phyloP scores from a whole-genome alignment of 2,329 filamentous ascomycete species.

The Epichloe hybrida region DNA sequence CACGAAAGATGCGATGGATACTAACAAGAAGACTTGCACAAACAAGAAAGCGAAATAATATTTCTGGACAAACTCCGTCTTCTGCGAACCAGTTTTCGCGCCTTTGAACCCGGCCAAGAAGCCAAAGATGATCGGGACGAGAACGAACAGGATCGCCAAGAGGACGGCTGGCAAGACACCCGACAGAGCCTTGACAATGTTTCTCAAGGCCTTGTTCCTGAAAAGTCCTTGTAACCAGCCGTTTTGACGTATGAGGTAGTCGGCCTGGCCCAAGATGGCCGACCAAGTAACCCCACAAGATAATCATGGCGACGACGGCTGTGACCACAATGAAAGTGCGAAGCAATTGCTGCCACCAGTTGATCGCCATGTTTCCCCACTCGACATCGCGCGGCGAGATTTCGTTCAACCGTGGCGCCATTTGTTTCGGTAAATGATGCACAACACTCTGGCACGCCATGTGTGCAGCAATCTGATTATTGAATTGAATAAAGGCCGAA shows the following conservation, averaged over 20 bases:
- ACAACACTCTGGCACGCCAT: constrained; percentile 93
- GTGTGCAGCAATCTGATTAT: constrained; percentile 91
- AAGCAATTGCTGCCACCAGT: constrained; percentile 83
- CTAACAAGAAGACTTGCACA: constrained; percentile 85
- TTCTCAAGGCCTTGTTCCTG: constrained; percentile 43
- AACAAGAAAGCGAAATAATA: constrained; percentile 95
- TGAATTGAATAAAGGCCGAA: constrained; percentile 96
- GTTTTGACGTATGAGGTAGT: constrained; percentile 50
- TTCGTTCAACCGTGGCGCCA: constrained; percentile 86
- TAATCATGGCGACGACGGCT: constrained; percentile 59
- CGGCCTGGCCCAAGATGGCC: constrained; percentile 66
- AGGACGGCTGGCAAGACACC: constrained; percentile 76
- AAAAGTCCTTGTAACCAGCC: constrained; percentile 59
- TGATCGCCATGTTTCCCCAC: constrained; percentile 95
- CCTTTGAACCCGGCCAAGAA: constrained; percentile 63
- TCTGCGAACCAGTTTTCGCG: constrained; percentile 67
- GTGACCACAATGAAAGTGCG: constrained; percentile 52
- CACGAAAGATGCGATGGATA: constrained; percentile 70
- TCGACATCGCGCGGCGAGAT: constrained; percentile 85
- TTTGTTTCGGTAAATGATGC: constrained; percentile 83
- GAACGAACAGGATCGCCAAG: constrained; percentile 61
- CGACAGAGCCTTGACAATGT: constrained; percentile 51
- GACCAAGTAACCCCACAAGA: constrained; percentile 90
- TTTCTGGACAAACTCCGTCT: constrained; percentile 70
- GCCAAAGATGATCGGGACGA: constrained; percentile 68